phyloP scores from a whole-genome alignment of 139 green algal genomes.

The Mychonastes homosphaera region DNA sequence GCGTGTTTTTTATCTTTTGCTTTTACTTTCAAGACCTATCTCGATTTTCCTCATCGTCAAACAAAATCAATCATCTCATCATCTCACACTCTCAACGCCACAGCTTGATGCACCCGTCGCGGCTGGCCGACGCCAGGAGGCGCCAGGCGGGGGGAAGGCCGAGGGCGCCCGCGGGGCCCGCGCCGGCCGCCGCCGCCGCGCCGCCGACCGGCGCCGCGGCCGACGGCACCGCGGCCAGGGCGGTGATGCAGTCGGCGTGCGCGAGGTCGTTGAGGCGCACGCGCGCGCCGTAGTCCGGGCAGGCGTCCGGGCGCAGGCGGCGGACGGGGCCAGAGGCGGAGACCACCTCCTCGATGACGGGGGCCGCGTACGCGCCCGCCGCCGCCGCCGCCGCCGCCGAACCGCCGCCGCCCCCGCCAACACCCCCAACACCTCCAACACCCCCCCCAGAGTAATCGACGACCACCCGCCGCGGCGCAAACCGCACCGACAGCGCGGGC shows the following conservation, averaged over 20 bases:
- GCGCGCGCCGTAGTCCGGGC: constrained; percentile 13
- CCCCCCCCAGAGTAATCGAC: no score
- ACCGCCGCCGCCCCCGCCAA: no score
- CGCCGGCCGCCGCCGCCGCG: constrained; percentile 9
- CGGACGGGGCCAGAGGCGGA: not conserved
- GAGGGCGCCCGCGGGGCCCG: not conserved
- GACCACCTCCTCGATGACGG: constrained; percentile 47
- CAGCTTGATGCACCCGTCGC: constrained; percentile 73
- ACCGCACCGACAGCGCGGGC: not conserved
- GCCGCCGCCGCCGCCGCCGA: no score
- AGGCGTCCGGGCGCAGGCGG: constrained; percentile 1
- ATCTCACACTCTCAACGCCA: constrained; percentile 50
- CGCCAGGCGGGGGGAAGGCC: no score
- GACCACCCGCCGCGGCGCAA: no score
- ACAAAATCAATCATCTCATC: not conserved
- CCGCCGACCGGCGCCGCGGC: no score
- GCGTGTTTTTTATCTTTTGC: no score
- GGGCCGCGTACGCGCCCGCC: no score
- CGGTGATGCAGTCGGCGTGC: constrained; percentile 48
- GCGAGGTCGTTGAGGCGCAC: constrained; percentile 30
- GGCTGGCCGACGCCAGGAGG: constrained; percentile 56
- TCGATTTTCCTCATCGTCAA: not conserved
- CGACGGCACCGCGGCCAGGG: constrained; percentile 34
- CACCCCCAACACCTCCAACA: no score
- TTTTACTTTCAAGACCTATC: no score